A percentile compares a stretch with the other conserved stretches of the same genome.
phyloP scores from a whole-genome alignment of 345 rosid species.

The Populus davidiana region DNA sequence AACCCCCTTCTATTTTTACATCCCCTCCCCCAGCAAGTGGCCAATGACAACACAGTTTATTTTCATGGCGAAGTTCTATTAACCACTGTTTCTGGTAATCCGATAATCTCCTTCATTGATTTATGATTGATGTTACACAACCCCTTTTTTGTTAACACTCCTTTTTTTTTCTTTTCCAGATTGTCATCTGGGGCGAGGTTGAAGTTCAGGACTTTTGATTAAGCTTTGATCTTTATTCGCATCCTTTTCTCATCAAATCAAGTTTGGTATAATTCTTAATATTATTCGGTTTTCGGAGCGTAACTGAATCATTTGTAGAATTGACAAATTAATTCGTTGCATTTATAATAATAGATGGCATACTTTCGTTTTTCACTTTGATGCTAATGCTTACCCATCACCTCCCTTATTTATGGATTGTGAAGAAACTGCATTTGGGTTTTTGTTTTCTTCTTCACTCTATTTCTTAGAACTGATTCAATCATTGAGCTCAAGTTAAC shows the following conservation, averaged over 20 bases:
- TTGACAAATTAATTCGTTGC: background rate
- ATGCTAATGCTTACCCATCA: background rate
- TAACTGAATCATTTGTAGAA: background rate
- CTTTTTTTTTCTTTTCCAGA: conserved; percentile 4
- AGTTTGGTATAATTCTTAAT: background rate
- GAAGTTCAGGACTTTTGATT: background rate
- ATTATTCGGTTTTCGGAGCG: background rate
- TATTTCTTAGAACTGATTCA: background rate
- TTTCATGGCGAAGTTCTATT: background rate
- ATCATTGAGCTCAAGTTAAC: background rate
- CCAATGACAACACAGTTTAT: background rate
- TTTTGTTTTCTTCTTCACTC: background rate
- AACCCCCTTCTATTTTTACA: background rate
- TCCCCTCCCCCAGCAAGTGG: background rate
- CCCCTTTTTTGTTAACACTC: background rate
- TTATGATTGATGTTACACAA: background rate
- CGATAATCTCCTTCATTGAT: background rate
- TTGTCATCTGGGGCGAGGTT: conserved; percentile 12
- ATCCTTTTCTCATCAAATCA: background rate
- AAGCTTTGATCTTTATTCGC: background rate
- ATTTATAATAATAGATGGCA: too few species aligned
- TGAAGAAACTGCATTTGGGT: background rate
- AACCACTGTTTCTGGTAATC: background rate
- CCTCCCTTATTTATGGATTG: background rate
- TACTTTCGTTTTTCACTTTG: background rate